Percentiles rank a stretch among this genome's conserved stretches.
These are phyloP conservation scores for Annulohypoxylon stygium DNA, from an alignment of 495 filamentous ascomycete species.

Conservation along the genomic window DNA sequence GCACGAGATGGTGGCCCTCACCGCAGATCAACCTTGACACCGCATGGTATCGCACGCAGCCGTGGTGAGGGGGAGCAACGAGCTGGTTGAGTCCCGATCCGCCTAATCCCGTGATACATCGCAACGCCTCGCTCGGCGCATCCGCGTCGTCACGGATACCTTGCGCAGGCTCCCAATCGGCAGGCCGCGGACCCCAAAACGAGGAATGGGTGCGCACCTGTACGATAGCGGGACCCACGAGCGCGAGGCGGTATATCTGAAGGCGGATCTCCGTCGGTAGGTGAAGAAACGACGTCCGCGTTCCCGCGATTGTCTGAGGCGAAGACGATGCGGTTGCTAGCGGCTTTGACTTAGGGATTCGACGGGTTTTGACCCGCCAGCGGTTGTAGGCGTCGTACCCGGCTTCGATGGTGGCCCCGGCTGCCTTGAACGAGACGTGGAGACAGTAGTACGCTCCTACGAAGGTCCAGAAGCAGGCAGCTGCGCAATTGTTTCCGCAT, in stretches of 20 bases:
- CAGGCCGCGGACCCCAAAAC: constrained; percentile 26
- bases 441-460: constrained; percentile 18
- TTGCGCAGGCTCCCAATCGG: constrained; percentile 16
- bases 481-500: not conserved
- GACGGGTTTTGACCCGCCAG: constrained; percentile 12
- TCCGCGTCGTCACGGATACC: constrained; percentile 39
- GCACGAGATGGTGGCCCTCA: not conserved
- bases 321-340: constrained; percentile 6
- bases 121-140: constrained; percentile 27
- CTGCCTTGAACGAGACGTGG: not conserved
- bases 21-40: constrained; percentile 35
- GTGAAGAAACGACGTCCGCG: constrained; percentile 33
- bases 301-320: not conserved
- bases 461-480: not conserved
- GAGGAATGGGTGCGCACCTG: constrained; percentile 15
- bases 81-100: constrained; percentile 26
- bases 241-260: constrained; percentile 32
- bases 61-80: constrained; percentile 16
- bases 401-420: not conserved
- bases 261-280: constrained; percentile 39
- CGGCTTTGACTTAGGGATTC: constrained; percentile 27
- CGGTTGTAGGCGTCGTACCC: not conserved
- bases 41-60: constrained; percentile 21
- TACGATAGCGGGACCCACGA: constrained; percentile 3
- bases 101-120: constrained; percentile 21